These are phyloP conservation scores for Hanseniaspora hatyaiensis DNA, from an alignment of 805 yeast species.

Conservation along the genomic window DNA sequence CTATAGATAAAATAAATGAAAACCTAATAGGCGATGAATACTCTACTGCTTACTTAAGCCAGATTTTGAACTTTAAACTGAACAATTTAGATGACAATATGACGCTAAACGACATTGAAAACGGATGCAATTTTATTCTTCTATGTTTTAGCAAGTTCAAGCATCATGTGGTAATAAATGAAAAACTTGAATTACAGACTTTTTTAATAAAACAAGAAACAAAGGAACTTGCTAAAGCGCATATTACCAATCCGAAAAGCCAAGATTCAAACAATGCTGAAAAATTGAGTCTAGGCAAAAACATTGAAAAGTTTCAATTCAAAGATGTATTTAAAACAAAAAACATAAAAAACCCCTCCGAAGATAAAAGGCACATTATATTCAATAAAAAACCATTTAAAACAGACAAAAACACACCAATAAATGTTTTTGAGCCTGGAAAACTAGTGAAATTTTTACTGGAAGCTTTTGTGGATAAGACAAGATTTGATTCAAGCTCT, in stretches of 20 bases:
- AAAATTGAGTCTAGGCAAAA: constrained; percentile 3
- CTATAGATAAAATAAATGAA: not conserved
- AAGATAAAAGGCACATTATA: constrained; percentile 4
- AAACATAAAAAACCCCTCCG: not conserved
- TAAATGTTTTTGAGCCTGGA: constrained; percentile 3
- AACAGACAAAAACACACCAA: not conserved
- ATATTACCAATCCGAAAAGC: not conserved
- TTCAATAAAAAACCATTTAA: constrained; percentile 6
- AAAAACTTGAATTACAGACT: not conserved
- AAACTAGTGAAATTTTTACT: not conserved
- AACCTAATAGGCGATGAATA: not conserved
- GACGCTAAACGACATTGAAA: constrained; percentile 9
- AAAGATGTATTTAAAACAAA: not conserved
- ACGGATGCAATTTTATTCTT: constrained; percentile 5
- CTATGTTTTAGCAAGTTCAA: not conserved
- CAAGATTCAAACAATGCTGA: not conserved
- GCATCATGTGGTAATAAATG: constrained; percentile 5
- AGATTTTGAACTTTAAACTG: not conserved
- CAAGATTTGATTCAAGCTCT: not conserved
- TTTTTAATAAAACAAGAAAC: not conserved
- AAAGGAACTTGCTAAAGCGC: too few relatives aligned
- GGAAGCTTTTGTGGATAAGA: constrained; percentile 5
- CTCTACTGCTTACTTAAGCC: not conserved
- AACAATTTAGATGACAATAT: constrained; percentile 5
- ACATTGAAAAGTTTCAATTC: not conserved